Evolutionary conservation across 2,329 filamentous ascomycete species (phyloP), one percentile per base, ranked within the genome.

Genomic region (Claviceps sp.): DNA sequence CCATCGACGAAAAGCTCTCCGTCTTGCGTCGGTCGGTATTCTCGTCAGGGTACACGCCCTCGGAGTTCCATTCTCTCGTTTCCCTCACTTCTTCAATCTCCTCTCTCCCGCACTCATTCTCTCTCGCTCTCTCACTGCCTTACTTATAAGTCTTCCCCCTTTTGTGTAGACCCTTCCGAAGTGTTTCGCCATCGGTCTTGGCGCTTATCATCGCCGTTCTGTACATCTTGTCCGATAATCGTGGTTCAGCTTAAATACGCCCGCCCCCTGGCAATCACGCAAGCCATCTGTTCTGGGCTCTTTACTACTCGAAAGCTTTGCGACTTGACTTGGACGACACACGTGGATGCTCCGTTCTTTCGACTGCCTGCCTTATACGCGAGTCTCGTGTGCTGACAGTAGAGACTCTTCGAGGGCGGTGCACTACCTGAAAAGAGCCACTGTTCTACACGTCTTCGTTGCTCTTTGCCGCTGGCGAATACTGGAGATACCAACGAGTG

Each of bases 31-130:
- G 18, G 22, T 44, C 41, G 18, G 20, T 47, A n/a, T 22, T 42
- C 20, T 42, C 41, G 41, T 42, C 37, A 34, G 30, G 30, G 30
- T 18, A 11, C 47, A 30, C 14, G 16, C 18, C 41, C 34, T 30
- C 46, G 38, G n/a, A 46, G 42, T 24, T 49, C 50, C 49, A 30
- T 20, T 44, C 40, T 51, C 20, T 50, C 43, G 42, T 41, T 34
- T 37, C 34, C 37, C 18, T 30, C 20, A 41, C 18, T 41, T 37
- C 43, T 24, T 18, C 42, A 20, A 42, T 26, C 9, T 18, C 42
- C 20, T 1, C 47, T 24, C 44, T 30, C 24, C 44, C 9, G 26
- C 14, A 20, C 30, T 34, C 9, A 34, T 34, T 9, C 30, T 11
- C 30, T 34, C 9, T 34, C 30, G 9, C 30, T 34, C 26, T 30